Evolutionary conservation across 305 asterid species (phyloP).

Genomic region (Solanum hybrid): DNA sequence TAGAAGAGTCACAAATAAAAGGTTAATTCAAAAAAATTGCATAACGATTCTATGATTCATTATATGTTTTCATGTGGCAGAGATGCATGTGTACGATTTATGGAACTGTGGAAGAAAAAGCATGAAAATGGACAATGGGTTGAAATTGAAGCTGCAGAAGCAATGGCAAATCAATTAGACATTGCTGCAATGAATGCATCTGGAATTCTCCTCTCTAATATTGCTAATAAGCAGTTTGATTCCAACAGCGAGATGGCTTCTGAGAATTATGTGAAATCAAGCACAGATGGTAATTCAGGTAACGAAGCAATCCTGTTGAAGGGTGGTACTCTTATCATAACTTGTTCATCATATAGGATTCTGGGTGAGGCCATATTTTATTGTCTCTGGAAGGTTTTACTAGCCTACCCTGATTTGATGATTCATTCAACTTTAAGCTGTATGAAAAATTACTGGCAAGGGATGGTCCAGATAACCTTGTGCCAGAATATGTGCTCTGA

Average conservation of each 20-base stretch:
- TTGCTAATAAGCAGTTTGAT: slow-evolving; percentile 38
- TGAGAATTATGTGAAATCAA: slow-evolving; percentile 37
- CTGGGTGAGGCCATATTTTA: neutral
- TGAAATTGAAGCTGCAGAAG: slow-evolving; percentile 71
- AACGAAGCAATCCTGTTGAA: slow-evolving; percentile 16
- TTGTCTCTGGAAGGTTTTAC: neutral
- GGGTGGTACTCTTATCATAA: neutral
- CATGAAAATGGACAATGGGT: slow-evolving; percentile 86
- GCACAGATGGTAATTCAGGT: slow-evolving; percentile 36
- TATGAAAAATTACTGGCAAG: neutral
- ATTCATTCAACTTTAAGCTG: neutral
- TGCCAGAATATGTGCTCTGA: neutral
- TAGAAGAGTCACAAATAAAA: neutral
- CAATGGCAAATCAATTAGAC: slow-evolving; percentile 41
- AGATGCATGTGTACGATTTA: slow-evolving; percentile 77
- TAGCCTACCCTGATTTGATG: neutral
- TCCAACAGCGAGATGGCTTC: slow-evolving; percentile 34
- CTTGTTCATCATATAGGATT: neutral
- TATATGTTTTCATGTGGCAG: slow-evolving; percentile 31
- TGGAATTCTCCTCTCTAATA: slow-evolving; percentile 46
- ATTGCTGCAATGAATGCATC: slow-evolving; percentile 48
- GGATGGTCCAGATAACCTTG: neutral
- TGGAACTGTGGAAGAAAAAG: slow-evolving; percentile 70
- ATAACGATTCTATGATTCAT: slow-evolving; percentile 1
- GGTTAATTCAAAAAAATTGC: neutral